Conservation (phyloP, 805 yeast species). For the Diddensiella santjacobensis region DNA sequence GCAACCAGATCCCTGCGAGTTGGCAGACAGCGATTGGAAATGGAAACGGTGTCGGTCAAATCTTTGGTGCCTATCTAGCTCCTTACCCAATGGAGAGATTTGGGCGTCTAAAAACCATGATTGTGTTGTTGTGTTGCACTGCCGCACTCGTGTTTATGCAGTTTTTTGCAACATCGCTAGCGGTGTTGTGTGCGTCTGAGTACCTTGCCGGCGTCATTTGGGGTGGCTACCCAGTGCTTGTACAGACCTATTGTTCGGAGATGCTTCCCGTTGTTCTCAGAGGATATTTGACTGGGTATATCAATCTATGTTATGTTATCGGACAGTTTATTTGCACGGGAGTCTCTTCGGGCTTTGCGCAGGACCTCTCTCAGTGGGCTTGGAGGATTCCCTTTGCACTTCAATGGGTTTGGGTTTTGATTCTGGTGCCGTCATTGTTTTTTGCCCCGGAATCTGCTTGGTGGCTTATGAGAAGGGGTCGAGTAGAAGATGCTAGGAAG, state of each 20-base stretch:
- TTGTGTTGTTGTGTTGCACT: slow-evolving; percentile 33
- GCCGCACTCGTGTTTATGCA: slow-evolving; percentile 41
- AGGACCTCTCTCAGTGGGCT: slow-evolving; percentile 33
- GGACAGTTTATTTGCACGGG: slow-evolving; percentile 57
- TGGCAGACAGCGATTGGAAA: slow-evolving; percentile 30
- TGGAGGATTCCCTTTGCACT: slow-evolving; percentile 53
- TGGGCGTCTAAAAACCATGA: slow-evolving; percentile 45
- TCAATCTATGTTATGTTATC: slow-evolving; percentile 50
- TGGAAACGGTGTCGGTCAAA: slow-evolving; percentile 36
- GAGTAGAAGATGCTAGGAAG: slow-evolving; percentile 40
- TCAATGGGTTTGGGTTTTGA: slow-evolving; percentile 59
- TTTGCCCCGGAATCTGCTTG: slow-evolving; percentile 57
- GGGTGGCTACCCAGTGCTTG: slow-evolving; percentile 50
- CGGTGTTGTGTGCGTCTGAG: slow-evolving; percentile 37
- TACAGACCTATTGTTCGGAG: slow-evolving; percentile 51
- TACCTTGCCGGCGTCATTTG: slow-evolving; percentile 40
- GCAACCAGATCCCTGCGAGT: slow-evolving; percentile 28
- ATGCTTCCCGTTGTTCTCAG: slow-evolving; percentile 49
- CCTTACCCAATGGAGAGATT: slow-evolving; percentile 42
- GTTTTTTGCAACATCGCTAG: slow-evolving; percentile 42
- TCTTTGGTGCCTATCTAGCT: slow-evolving; percentile 43
- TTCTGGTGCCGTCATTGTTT: slow-evolving; percentile 36
- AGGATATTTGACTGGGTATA: slow-evolving; percentile 45
- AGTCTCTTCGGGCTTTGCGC: slow-evolving; percentile 39
- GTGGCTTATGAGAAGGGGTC: slow-evolving; percentile 47